Percentiles rank a stretch among this genome's conserved stretches.
Evolutionary conservation across 2,329 filamentous ascomycete species (phyloP).

Genomic region (Colletotrichum cereale): DNA sequence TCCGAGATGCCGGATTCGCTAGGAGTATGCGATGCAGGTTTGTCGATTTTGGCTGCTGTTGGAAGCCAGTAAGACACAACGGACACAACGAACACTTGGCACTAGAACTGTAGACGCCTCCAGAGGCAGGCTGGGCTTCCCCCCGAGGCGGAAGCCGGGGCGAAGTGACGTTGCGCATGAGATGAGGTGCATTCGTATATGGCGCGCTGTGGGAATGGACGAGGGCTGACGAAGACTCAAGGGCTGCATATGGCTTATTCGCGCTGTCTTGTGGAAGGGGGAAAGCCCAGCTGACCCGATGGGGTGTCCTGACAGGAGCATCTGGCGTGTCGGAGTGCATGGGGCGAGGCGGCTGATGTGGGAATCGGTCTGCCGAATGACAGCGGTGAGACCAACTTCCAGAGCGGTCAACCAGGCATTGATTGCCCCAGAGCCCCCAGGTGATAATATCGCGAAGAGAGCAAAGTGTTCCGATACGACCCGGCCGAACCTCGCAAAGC

Average conservation of each 20-base stretch:
- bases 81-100: not conserved
- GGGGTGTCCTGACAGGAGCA: slow-evolving; percentile 10
- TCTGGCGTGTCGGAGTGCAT: not conserved
- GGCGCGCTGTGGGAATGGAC: slow-evolving; percentile 20
- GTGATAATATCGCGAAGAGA: not conserved
- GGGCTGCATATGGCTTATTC: slow-evolving; percentile 10
- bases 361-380: slow-evolving; percentile 10
- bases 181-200: slow-evolving; percentile 23
- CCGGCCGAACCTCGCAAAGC: not conserved
- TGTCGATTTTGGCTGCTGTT: slow-evolving; percentile 5
- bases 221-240: slow-evolving; percentile 30
- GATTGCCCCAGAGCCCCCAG: not conserved
- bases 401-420: slow-evolving; percentile 10
- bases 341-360: slow-evolving; percentile 18
- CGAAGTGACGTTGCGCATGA: slow-evolving; percentile 20
- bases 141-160: slow-evolving; percentile 18
- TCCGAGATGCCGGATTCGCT: not conserved
- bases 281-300: slow-evolving; percentile 10
- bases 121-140: not conserved
- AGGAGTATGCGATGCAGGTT: not conserved
- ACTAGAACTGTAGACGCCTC: slow-evolving; percentile 2
- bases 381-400: slow-evolving; percentile 22
- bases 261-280: not conserved
- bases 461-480: no score
- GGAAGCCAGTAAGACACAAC: slow-evolving; percentile 7